Evolutionary conservation across 257 asterid genomes (phyloP), one percentile per base, ranked within the genome.

Genomic region (Nicotiana attenuata): DNA sequence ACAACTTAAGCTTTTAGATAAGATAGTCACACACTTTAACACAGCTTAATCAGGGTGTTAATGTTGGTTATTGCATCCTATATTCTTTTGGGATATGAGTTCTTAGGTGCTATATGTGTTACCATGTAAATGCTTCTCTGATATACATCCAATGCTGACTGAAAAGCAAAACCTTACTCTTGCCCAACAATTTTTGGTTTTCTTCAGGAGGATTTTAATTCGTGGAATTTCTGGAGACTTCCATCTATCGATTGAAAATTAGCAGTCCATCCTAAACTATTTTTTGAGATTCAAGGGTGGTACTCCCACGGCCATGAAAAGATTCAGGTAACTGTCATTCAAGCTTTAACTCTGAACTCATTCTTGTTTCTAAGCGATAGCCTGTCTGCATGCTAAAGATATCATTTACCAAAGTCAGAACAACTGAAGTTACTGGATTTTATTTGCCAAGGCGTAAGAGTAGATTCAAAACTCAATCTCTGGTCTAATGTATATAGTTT

Each of bases 201-300:
- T 57, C 88, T 82, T 76, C 92, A 92, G 97, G 97, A 92, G 85
- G 95, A 90, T 83, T 92, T 78, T 77, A 92, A 92, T 87, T 75
- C 90, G 53, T 91, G 95, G 97, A 92, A 91, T 84, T 92, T 68
- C 90, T 92, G 97, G 97, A 91, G 89, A 83, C 84, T 92, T 41
- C 93, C 93, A n/a, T 91, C 89, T 24, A 80, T 89, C 59, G 80
- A 75, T 75, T 75, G 80, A 75, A 50, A 50, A 26, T 75, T 14
- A 75, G 80, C 80, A 24, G 79, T 50, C 63, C 80, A 50, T 4
- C 45, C 45, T 50, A 20, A 75, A 24, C 41, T 50, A 75, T 26
- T 75, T 15, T 75, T 75, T 75, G 26, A 50, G 45, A 26, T 75
- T 75, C 80, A 50, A 22, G 63, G 80, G 22, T 75, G 64, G 63